Evolutionary conservation across 2,329 filamentous ascomycete genomes (phyloP).

Genomic region (Apiospora marii): DNA sequence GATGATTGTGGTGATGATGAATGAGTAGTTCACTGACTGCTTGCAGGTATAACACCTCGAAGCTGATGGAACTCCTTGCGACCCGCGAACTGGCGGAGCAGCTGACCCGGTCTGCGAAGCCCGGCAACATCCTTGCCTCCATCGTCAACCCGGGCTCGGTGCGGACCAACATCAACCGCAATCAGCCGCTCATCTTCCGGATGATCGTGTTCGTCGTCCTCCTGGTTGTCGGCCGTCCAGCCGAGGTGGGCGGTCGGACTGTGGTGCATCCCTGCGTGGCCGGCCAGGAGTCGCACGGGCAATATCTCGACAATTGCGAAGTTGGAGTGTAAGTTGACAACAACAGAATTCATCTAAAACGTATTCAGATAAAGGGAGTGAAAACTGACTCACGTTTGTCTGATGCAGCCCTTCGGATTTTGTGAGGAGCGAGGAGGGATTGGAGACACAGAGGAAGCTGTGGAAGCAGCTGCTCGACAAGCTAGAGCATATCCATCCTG

Average conservation of each 20-base stretch:
- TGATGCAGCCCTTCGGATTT: conserved; percentile 27
- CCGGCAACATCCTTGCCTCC: conserved; percentile 27
- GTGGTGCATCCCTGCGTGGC: conserved; percentile 30
- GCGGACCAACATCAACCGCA: neutral
- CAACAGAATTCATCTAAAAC: too few relatives aligned
- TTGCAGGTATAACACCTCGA: conserved; percentile 30
- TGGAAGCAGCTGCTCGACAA: neutral
- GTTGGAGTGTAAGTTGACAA: conserved; percentile 27
- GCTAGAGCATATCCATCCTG: neutral
- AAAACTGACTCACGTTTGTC: neutral
- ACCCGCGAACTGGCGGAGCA: conserved; percentile 27
- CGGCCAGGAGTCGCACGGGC: conserved; percentile 29
- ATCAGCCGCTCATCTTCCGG: neutral
- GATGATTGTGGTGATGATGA: too few relatives aligned
- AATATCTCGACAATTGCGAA: conserved; percentile 32
- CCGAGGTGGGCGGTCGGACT: conserved; percentile 29
- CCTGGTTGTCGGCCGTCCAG: conserved; percentile 26
- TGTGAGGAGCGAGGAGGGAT: conserved; percentile 27
- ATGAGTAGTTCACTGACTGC: too few relatives aligned
- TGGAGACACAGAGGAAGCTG: neutral
- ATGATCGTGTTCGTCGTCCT: neutral
- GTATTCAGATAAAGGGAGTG: neutral
- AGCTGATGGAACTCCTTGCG: conserved; percentile 30
- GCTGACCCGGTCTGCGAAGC: conserved; percentile 26
- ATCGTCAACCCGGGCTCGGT: conserved; percentile 31